Percentiles rank a stretch among this genome's conserved stretches.
phyloP scores from a whole-genome alignment of 108 stramenopile species.

The Cyclotella atomus region DNA sequence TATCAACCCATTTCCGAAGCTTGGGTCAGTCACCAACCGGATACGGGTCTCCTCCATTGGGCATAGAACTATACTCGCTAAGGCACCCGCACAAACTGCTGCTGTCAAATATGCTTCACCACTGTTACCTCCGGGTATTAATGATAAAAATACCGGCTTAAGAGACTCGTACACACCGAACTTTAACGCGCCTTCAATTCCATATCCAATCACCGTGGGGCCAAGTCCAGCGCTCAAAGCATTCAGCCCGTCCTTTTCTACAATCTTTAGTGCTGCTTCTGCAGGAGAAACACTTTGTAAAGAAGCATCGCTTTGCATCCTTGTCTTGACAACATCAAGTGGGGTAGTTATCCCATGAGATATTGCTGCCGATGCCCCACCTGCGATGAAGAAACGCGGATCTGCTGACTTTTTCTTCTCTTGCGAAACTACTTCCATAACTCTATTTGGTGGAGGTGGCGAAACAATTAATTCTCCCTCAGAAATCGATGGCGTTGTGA shows the following conservation, averaged over 20 bases:
- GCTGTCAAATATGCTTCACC: constrained; percentile 44
- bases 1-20: constrained; percentile 33
- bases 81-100: constrained; percentile 55
- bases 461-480: constrained; percentile 35
- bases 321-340: constrained; percentile 84
- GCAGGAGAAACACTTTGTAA: constrained; percentile 23
- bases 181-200: constrained; percentile 66
- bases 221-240: constrained; percentile 77
- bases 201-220: constrained; percentile 85
- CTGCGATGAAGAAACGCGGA: constrained; percentile 73
- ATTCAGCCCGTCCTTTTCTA: constrained; percentile 66
- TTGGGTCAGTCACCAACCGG: constrained; percentile 59
- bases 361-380: constrained; percentile 78
- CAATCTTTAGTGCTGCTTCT: constrained; percentile 62
- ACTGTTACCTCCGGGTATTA: constrained; percentile 8
- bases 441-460: constrained; percentile 29
- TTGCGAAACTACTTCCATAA: neutral
- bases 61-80: constrained; percentile 56
- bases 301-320: constrained; percentile 42
- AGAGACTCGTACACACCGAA: constrained; percentile 73
- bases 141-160: constrained; percentile 40
- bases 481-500: constrained; percentile 33
- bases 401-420: constrained; percentile 19
- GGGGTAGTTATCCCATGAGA: constrained; percentile 84
- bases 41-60: constrained; percentile 70